Conservation (phyloP, 306 rosid species). For the Dalbergia cultrata region DNA sequence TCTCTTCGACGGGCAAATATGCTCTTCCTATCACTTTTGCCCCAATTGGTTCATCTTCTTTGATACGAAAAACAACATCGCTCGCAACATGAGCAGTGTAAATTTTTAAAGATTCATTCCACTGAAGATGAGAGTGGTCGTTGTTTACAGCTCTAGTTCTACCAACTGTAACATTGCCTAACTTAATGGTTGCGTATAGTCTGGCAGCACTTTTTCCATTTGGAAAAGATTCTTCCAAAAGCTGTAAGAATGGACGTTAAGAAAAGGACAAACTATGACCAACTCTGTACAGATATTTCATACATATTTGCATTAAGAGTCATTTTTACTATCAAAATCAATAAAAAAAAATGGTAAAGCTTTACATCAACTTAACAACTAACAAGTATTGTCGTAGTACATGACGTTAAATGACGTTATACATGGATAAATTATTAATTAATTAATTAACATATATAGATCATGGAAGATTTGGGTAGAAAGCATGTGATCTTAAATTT, state of each 20-base stretch:
- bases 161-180: constrained; percentile 59
- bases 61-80: constrained; percentile 52
- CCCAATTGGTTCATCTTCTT: constrained; percentile 53
- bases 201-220: constrained; percentile 37
- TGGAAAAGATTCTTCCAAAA: constrained; percentile 15
- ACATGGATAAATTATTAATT: too few species aligned
- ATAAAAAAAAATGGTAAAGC: too few species aligned
- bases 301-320: too few species aligned
- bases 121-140: constrained; percentile 45
- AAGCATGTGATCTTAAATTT: too few species aligned
- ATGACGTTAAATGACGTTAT: too few species aligned
- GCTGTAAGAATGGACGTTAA: constrained; percentile 41
- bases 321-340: too few species aligned
- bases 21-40: constrained; percentile 60
- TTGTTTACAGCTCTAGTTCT: constrained; percentile 46
- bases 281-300: too few species aligned
- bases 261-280: background rate
- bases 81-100: constrained; percentile 59
- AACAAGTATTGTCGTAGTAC: too few species aligned
- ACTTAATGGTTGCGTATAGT: constrained; percentile 54
- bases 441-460: too few species aligned
- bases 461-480: too few species aligned
- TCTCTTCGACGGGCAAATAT: constrained; percentile 43
- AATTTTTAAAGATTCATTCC: constrained; percentile 58
- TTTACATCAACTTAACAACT: too few species aligned